Conservation (phyloP, 1,284 basidiomycete species). For the Fomitopsis palustris region DNA sequence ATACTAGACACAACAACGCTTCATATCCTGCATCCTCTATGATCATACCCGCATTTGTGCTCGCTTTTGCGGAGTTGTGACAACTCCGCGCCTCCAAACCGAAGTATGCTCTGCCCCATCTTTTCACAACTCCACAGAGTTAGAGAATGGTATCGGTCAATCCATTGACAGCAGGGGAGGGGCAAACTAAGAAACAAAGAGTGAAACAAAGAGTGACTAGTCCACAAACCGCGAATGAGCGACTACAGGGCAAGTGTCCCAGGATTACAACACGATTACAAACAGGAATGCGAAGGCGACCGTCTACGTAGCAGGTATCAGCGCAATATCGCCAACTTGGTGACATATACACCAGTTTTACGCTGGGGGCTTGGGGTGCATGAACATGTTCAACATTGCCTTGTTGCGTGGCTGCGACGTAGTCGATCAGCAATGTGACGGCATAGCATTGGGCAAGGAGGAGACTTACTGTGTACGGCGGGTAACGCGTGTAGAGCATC, state of each 20-base stretch:
- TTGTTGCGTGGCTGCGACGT: neutral
- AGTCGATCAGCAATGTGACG: neutral
- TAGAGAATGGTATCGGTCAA: neutral
- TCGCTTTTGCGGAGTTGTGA: too few relatives aligned
- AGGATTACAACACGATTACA: neutral
- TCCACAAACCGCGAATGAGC: neutral
- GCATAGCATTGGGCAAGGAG: neutral
- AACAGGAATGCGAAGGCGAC: neutral
- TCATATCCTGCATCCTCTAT: too few relatives aligned
- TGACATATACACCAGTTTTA: neutral
- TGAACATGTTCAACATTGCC: neutral
- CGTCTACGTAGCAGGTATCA: neutral
- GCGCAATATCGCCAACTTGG: neutral
- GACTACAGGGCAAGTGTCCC: neutral
- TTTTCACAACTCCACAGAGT: too few relatives aligned
- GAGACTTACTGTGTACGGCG: constrained; percentile 19
- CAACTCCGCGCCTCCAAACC: too few relatives aligned
- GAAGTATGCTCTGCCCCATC: too few relatives aligned
- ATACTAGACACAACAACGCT: too few relatives aligned
- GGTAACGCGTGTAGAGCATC: constrained; percentile 17
- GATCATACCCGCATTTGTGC: too few relatives aligned
- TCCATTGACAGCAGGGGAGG: neutral
- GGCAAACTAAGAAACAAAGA: neutral
- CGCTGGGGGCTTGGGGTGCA: constrained; percentile 1
- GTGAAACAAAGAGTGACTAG: neutral